Conservation (phyloP, 2,329 filamentous ascomycete genomes). For the Bertia moriformis region DNA sequence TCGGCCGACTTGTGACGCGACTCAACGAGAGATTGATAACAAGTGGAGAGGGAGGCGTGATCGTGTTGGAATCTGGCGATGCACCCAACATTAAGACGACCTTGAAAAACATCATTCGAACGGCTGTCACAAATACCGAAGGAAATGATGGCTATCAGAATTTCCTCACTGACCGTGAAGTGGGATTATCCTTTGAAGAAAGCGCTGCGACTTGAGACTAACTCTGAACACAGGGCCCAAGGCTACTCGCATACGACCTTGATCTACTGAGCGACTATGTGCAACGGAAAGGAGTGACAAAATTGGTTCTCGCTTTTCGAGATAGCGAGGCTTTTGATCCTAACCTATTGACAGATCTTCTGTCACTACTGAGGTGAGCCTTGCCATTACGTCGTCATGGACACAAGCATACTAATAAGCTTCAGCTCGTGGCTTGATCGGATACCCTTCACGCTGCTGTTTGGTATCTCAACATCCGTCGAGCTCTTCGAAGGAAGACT, state of each 20-base stretch:
- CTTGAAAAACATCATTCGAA: conserved; percentile 26
- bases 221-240: conserved; percentile 15
- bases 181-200: conserved; percentile 7
- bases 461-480: conserved; percentile 47
- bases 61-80: conserved; percentile 25
- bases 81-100: conserved; percentile 26
- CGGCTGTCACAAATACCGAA: conserved; percentile 18
- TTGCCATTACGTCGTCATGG: too few species aligned
- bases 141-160: conserved; percentile 20
- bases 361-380: conserved; percentile 28
- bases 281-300: conserved; percentile 16
- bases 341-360: conserved; percentile 23
- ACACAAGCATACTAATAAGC: too few species aligned
- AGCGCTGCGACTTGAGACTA: conserved; percentile 3
- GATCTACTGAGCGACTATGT: conserved; percentile 26
- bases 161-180: conserved; percentile 20
- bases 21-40: conserved; percentile 16
- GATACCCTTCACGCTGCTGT: conserved; percentile 41
- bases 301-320: conserved; percentile 23
- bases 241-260: conserved; percentile 26
- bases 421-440: conserved; percentile 43
- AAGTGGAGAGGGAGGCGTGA: conserved; percentile 15
- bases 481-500: conserved; percentile 45
- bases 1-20: conserved; percentile 17
- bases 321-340: conserved; percentile 30